Percentiles rank a stretch among this genome's conserved stretches.
These are phyloP conservation scores for Chrysoporthe cubensis DNA, from an alignment of 2,329 filamentous ascomycete species.

Conservation along the genomic window DNA sequence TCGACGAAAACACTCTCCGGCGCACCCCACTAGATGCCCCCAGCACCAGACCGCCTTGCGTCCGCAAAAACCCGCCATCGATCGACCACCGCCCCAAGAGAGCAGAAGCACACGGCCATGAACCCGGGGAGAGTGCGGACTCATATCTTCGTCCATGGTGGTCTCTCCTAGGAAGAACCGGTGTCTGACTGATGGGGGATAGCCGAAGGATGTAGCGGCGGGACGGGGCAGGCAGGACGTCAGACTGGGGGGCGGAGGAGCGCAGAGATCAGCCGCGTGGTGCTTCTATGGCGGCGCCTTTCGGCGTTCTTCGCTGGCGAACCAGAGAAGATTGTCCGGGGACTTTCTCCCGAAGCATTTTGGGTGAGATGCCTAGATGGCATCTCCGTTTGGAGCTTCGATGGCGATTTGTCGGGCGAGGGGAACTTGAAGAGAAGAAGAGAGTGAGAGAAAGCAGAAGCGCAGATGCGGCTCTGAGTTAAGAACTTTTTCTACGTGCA, in stretches of 20 bases:
- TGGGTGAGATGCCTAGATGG: slow-evolving; percentile 42
- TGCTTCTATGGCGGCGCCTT: slow-evolving; percentile 99
- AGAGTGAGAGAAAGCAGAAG: slow-evolving; percentile 40
- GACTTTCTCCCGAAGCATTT: slow-evolving; percentile 99
- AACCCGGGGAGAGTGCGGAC: slow-evolving; percentile 61
- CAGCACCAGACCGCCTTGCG: slow-evolving; percentile 41
- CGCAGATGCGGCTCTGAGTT: slow-evolving; percentile 27
- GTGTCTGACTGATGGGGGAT: slow-evolving; percentile 15
- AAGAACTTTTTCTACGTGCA: slow-evolving; percentile 26
- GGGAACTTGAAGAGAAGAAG: slow-evolving; percentile 54
- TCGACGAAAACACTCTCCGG: slow-evolving; percentile 80
- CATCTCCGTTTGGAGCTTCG: slow-evolving; percentile 93
- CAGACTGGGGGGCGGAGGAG: slow-evolving; percentile 52
- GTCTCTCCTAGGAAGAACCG: slow-evolving; percentile 45
- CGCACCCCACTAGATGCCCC: slow-evolving; percentile 51
- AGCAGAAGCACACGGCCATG: slow-evolving; percentile 28
- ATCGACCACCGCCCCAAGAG: slow-evolving; percentile 35
- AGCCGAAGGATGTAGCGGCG: slow-evolving; percentile 37
- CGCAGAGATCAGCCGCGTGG: slow-evolving; percentile 78
- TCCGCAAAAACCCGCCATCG: slow-evolving; percentile 45
- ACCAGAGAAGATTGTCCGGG: slow-evolving; percentile 74
- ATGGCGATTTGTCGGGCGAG: slow-evolving; percentile 99
- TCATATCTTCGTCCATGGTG: slow-evolving; percentile 87
- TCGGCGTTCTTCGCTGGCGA: slow-evolving; percentile 67
- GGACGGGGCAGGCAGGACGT: slow-evolving; percentile 38